Base-by-base conservation (phyloP, 768 basidiomycete genomes). In the Suillus alpinus region DNA sequence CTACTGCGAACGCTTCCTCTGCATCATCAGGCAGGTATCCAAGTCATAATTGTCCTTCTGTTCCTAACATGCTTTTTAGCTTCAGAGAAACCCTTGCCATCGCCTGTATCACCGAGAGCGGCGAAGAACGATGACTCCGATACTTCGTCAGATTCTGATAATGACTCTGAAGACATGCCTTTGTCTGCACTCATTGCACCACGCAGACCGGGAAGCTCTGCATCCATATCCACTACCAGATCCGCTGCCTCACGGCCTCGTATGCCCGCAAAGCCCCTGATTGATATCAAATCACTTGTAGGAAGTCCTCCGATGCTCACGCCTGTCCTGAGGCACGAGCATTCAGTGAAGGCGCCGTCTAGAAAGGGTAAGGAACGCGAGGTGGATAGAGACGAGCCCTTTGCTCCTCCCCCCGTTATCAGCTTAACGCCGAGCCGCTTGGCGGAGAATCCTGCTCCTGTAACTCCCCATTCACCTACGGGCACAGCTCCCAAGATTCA, bases 171-270 rank as follows among this genome's bases (percentile, higher is more conserved):
- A n/a, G 78, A 86, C 64, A 81, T 85, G 2, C 91, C 90, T 13
- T 78, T 93, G 39, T 86, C 87, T 0, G 78, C 76, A 1, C 77
- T 91, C 39, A 74, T 89, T 7, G 77, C 78, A 0, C 89, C 90
- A 12, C 81, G 78, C 52, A 80, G 91, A 39, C 89, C 90, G 16
- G 88, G 87, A 18, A 89, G 86, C 63, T 79, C 87, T 2, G 69
- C 76, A 12, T 81, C 81, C 29, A 69, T 69, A 10, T 63, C 64
- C 5, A 73, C 76, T 20, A 70, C 73, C 56, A 55, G 34, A 26
- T 73, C 72, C 29, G 63, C 56, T 46, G 59, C 57, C 39, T 59
- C 47, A 53, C 66, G 73, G 13, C 65, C 66, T 43, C 73, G 77
- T n/a, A 66, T 69, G 40, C 76, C 75, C n/a, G 20, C 70, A 9